Evolutionary conservation across 228 moss, liverwort and hornwort species (phyloP), one percentile per base, ranked within the genome.

Genomic region (Sphagnum magellanicum): DNA sequence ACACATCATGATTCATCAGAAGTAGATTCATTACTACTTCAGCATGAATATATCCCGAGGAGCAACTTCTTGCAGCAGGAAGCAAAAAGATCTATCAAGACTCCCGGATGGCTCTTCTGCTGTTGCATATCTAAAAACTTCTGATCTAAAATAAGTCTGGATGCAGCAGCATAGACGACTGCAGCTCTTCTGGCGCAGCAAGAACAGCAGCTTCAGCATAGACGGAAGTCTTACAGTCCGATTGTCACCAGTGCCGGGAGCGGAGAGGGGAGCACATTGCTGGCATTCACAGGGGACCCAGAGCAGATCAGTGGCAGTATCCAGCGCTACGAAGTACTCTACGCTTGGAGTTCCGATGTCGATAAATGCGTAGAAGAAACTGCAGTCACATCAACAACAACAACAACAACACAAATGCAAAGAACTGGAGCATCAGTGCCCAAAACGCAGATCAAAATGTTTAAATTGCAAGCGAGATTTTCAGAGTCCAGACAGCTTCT

Each of bases 231-330:
- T 82, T 74, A 88, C 89, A 51, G 91, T 76, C 48, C 78, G 79
- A 53, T 85, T 67, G 50, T 88, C 88, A 62, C 71, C 48, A 67
- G 83, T 88, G 32, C 32, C 32, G 32, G 48, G 0, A 3, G 77
- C 74, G 16, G 72, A 55, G 62, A 65, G 50, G 14, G 78, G 68
- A 8, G 85, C 85, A 71, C 85, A 85, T 32, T 73, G 73, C 60
- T 64, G 69, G 55, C 85, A 85, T 10, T 85, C 74, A 59, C 85
- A 85, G 47, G 85, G 85, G 59, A 85, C 51, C 85, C 85, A 85
- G 58, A 79, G 74, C 59, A 81, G 75, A 61, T 85, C 79, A 68
- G 81, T 85, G 55, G 78, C 81, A 49, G 81, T 85, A 9, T 85
- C 85, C 59, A 85, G 49, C 3, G 74, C 79, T 8, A 81, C 85